Base-by-base conservation (phyloP, 805 yeast species). In the Candida sakaeoensis region DNA sequence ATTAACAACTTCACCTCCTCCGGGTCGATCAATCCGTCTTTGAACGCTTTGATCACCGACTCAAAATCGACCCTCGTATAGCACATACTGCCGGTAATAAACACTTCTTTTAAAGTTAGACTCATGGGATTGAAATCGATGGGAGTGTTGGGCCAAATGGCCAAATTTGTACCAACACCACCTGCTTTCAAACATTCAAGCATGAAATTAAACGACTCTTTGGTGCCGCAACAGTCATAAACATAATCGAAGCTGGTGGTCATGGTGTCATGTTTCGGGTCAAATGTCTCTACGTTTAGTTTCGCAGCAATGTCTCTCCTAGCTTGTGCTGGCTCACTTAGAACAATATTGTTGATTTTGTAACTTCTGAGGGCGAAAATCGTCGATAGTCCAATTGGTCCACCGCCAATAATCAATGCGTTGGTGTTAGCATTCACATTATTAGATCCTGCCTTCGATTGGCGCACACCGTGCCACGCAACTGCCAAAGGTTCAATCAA, bases 341-440 rank as follows among this genome's bases (percentile, higher is more conserved):
- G 65, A 35, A 78, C 77, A n/a, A 80, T 80, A 40, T 77, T 71
- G 16, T 52, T 46, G 10, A 57, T 47, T 17, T 45, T 45, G 33
- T 69, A 67, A 3, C 76, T 82, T 43, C 66, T 66, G 31, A 77
- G 67, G 13, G 77, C 74, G 37, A 77, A 60, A 14, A 75, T 67
- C 3, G 80, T 68, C 16, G 82, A 75, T 17, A 80, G 57, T 5
- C 85, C 84, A 52, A 79, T 78, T 16, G 83, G 81, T 4, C 85
- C 85, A 19, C 79, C 76, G 22, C 84, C 84, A 12, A 79, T 52
- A 12, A 79, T 74, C 34, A 78, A 57, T 3, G 79, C 80, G 4
- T 70, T 53, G 40, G 46, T 72, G 57, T 7, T 56, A n/a, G n/a
- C n/a, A n/a, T n/a, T n/a, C n/a, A n/a, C n/a, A n/a, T n/a, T n/a